phyloP scores from a whole-genome alignment of 2,329 filamentous ascomycete species.

The Cercospora citrullina region DNA sequence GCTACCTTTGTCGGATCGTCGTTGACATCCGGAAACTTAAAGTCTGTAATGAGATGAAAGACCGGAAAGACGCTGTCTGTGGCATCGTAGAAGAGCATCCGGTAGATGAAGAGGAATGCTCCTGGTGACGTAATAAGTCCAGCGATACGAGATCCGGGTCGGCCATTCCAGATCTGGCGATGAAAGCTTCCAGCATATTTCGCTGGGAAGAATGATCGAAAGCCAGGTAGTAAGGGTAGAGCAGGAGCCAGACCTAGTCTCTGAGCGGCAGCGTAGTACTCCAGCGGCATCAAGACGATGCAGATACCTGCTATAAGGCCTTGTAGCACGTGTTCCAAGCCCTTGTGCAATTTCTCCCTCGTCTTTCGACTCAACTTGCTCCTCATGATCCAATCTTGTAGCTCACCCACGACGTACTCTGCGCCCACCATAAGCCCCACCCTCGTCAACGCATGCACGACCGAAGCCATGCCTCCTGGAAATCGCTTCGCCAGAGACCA shows the following conservation, averaged over 20 bases:
- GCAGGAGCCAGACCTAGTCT: conserved; percentile 31
- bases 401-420: conserved; percentile 23
- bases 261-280: conserved; percentile 32
- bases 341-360: conserved; percentile 18
- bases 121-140: conserved; percentile 23
- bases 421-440: conserved; percentile 23
- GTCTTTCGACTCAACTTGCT: conserved; percentile 18
- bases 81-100: conserved; percentile 21
- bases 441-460: conserved; percentile 22
- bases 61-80: conserved; percentile 23
- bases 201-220: conserved; percentile 21
- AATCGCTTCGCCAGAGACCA: conserved; percentile 18
- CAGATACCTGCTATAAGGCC: conserved; percentile 26
- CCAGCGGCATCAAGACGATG: conserved; percentile 30
- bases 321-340: conserved; percentile 21
- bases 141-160: conserved; percentile 11
- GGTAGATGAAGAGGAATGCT: conserved; percentile 22
- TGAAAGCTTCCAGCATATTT: conserved; percentile 24
- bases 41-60: conserved; percentile 28
- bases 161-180: conserved; percentile 21
- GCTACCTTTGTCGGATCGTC: conserved; percentile 8
- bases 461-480: conserved; percentile 24
- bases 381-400: conserved; percentile 21
- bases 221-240: conserved; percentile 27
- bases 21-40: conserved; percentile 28